Base-by-base conservation (phyloP, 164 flowering plant genomes). In the Umbellularia californica region DNA sequence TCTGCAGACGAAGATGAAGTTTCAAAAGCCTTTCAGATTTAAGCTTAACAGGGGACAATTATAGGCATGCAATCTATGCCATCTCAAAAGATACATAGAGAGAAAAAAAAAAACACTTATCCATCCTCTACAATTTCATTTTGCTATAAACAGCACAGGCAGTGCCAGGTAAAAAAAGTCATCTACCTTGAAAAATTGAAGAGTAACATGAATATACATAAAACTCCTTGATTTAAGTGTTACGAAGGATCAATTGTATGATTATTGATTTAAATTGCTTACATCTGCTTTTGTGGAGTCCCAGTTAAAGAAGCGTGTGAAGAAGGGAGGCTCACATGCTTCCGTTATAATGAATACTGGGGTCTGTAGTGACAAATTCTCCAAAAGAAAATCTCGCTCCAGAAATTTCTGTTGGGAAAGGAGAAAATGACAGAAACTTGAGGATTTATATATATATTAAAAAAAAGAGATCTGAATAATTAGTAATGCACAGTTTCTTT, bases 271-370 rank as follows among this genome's bases (percentile, higher is more conserved):
- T 22, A 64, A 64, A 64, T 64, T 64, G 41, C 97, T 91, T 85
- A 93, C 99, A 7, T 85, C 74, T 72, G 92, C 87, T 82, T 95
- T 95, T 71, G 94, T 85, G 30, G 94, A 90, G 82, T 95, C 97
- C 98, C 99, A 95, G 24, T 86, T 75, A 81, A 95, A 95, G 86
- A 93, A 95, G 74, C 95, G 94, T 63, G 97, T 92, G 80, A 95
- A 93, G 82, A 93, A 92, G 28, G 90, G 81, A 19, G 99, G 97
- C 70, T 95, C 98, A 79, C 79, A 89, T 58, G 98, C 97, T 85
- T 95, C 99, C 81, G 73, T 87, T 71, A 90, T 81, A 72, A 91
- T 63, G 80, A 86, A 95, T 33, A 95, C 77, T 73, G 98, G 97
- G 79, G 94, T 84, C 78, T 88, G 89, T 62, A 17, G 81, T 62